Evolutionary conservation across 1,139 yeast species (phyloP), one percentile per base, ranked within the genome.

Genomic region (Lodderomyces theae): DNA sequence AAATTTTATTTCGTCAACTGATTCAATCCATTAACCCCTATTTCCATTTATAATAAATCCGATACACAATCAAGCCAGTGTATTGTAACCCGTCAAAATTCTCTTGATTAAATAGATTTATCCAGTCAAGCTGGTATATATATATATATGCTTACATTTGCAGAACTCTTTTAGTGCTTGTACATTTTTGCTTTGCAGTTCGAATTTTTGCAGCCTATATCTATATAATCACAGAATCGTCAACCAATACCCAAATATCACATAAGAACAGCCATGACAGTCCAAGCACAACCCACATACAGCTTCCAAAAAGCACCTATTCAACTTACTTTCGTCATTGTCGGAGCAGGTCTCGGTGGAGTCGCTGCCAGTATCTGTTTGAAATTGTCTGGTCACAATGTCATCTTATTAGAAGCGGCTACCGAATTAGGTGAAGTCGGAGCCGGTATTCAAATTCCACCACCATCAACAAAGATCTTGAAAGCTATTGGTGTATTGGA

Each of bases 271-370:
- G 22, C 4, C 17, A 31, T 31, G 34, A 17, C 34, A 31, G 15
- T 15, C 12, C 18, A 11, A 31, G 15, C 34, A 30, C 13, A 21
- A 30, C 17, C 34, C 11, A 23, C 21, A n/a, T 17, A 34, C 11
- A n/a, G 30, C n/a, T 37, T 46, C 25, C 37, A 39, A 28, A 18
- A 37, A 15, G 35, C 47, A n/a, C 29, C 33, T 21, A 29, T 38
- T n/a, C 23, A 33, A 19, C 40, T 38, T 21, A 38, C 39, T 3
- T 39, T 40, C 29, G 32, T 43, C 22, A 22, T 44, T 16, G 48
- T 38, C 28, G 72, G 72, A 12, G 72, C 69, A 5, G 72, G 72
- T 7, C 55, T 66, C 16, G 72, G 70, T 24, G 71, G 71, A 9
- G 52, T 66, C 35, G 56, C 69, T 3, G 60, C 68, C 4, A 65